These are phyloP conservation scores for Ceriops tagal DNA, from an alignment of 345 rosid genomes.

Conservation along the genomic window DNA sequence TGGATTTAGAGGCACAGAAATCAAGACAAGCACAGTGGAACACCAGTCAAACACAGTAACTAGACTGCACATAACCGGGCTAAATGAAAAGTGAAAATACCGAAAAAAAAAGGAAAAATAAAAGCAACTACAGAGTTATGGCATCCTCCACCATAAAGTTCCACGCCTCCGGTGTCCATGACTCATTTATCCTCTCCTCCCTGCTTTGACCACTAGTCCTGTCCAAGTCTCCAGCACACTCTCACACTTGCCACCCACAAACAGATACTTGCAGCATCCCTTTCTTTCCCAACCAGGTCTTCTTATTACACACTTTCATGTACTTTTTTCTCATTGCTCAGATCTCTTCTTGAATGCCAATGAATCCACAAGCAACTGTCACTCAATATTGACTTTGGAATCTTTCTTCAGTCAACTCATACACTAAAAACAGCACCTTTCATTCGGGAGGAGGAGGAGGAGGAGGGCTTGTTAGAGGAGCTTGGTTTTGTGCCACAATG, in stretches of 20 bases:
- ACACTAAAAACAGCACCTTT: neutral
- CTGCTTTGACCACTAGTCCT: constrained; percentile 42
- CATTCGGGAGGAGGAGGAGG: neutral
- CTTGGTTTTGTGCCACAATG: constrained; percentile 32
- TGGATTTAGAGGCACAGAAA: constrained; percentile 19
- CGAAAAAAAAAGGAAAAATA: neutral
- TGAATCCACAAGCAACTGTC: constrained; percentile 2
- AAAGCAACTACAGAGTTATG: neutral
- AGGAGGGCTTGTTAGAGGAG: neutral
- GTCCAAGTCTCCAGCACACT: constrained; percentile 23
- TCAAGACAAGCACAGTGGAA: constrained; percentile 1
- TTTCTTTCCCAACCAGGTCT: constrained; percentile 61
- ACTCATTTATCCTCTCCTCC: neutral
- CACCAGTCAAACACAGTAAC: constrained; percentile 26
- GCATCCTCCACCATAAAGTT: constrained; percentile 12
- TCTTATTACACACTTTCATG: neutral
- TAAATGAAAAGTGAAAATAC: constrained; percentile 68
- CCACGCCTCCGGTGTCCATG: neutral
- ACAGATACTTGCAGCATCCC: constrained; percentile 33
- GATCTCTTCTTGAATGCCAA: constrained; percentile 27
- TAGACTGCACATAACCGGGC: constrained; percentile 28
- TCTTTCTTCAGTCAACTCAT: neutral
- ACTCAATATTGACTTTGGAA: neutral
- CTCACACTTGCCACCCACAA: neutral
- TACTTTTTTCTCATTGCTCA: constrained; percentile 2